A percentile compares a stretch with the other conserved stretches of the same genome.
Conservation (phyloP, 257 asterid genomes). For the Salvia splendens region DNA sequence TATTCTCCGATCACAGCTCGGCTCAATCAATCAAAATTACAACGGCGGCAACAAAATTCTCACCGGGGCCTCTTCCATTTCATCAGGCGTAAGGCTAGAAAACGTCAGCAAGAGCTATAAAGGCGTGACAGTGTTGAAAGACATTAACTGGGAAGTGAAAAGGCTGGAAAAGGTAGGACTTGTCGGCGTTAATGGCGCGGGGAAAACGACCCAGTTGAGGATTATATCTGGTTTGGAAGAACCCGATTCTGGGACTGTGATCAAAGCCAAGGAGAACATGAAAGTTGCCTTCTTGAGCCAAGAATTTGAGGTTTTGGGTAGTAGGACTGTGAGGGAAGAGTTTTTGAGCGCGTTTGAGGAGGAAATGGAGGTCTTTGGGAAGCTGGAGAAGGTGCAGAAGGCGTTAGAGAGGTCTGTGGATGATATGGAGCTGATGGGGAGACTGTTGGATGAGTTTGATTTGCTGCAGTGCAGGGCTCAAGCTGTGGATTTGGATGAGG, state of each 20-base stretch:
- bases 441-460: slow-evolving; percentile 95
- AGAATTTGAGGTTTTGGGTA: slow-evolving; percentile 76
- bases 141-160: slow-evolving; percentile 88
- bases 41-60: slow-evolving; percentile 50
- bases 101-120: slow-evolving; percentile 80
- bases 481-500: slow-evolving; percentile 86
- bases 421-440: slow-evolving; percentile 93
- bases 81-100: slow-evolving; percentile 86
- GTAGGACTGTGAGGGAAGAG: slow-evolving; percentile 86
- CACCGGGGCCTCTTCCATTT: slow-evolving; percentile 71
- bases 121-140: slow-evolving; percentile 77
- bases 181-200: slow-evolving; percentile 97
- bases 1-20: slow-evolving; percentile 51
- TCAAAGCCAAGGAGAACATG: slow-evolving; percentile 83
- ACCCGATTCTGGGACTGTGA: slow-evolving; percentile 84
- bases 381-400: slow-evolving; percentile 88
- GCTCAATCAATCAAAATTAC: slow-evolving; percentile 34
- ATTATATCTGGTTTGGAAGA: slow-evolving; percentile 84
- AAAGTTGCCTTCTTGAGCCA: slow-evolving; percentile 80
- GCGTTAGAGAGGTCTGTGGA: slow-evolving; percentile 87
- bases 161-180: slow-evolving; percentile 91
- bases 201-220: slow-evolving; percentile 92
- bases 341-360: slow-evolving; percentile 85
- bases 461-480: slow-evolving; percentile 92
- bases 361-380: slow-evolving; percentile 86